Evolutionary conservation across 1,284 basidiomycete genomes (phyloP).

Genomic region (Pseudozyma hubeiensis): DNA sequence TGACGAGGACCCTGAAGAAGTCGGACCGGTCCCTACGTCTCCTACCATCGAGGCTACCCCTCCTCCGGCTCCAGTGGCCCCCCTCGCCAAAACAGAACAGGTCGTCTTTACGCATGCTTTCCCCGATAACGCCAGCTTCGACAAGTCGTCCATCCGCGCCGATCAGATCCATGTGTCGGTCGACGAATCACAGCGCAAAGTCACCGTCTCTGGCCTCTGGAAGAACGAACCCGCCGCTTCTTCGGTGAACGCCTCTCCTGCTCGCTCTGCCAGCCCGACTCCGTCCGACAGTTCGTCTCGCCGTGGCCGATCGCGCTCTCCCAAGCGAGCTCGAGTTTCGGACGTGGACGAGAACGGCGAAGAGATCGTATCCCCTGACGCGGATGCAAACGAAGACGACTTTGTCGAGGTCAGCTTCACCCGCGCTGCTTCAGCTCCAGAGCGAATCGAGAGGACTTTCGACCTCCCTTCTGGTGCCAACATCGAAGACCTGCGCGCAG

Average conservation of each 20-base stretch:
- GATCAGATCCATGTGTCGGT: conserved; percentile 46
- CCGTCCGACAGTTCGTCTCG: conserved; percentile 39
- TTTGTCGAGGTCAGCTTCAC: conserved; percentile 47
- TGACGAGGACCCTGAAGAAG: conserved; percentile 45
- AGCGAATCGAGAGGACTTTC: conserved; percentile 34
- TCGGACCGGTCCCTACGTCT: conserved; percentile 34
- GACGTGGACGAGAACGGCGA: conserved; percentile 55
- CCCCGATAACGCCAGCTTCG: conserved; percentile 16
- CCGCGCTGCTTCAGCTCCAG: conserved; percentile 11
- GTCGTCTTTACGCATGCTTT: conserved; percentile 44
- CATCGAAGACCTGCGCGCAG: conserved; percentile 40
- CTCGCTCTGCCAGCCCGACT: conserved; percentile 34
- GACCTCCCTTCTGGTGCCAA: conserved; percentile 36
- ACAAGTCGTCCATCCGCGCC: conserved; percentile 34
- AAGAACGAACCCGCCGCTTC: conserved; percentile 17
- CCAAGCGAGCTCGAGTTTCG: conserved; percentile 50
- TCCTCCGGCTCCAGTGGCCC: conserved; percentile 4
- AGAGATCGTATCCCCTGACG: conserved; percentile 38
- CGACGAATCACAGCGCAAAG: conserved; percentile 40
- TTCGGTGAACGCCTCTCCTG: conserved; percentile 7
- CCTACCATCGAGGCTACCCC: conserved; percentile 6
- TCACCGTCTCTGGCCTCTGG: conserved; percentile 53
- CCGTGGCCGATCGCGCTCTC: conserved; percentile 43
- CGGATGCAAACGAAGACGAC: conserved; percentile 33
- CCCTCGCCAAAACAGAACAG: conserved; percentile 26